Percentiles rank a stretch among this genome's conserved stretches.
Conservation (phyloP, 2,329 filamentous ascomycete genomes). For the Geosmithia putterillii region DNA sequence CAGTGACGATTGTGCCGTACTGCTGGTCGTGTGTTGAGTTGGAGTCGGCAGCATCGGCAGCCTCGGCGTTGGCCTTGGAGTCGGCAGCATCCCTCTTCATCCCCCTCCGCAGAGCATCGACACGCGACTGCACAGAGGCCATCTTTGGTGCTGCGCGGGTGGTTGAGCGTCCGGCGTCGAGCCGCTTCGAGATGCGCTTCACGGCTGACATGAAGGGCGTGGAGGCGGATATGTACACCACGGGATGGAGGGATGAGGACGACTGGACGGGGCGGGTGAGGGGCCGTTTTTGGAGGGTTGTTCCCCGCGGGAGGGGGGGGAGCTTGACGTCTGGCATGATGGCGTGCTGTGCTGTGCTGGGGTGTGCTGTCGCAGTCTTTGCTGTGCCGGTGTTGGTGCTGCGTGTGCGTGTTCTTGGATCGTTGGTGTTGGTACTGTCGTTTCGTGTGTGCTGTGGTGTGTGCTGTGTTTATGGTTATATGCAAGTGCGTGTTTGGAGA, state of each 20-base stretch:
- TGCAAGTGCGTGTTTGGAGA: too few species aligned
- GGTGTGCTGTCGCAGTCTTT: too few species aligned
- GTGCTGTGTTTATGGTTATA: too few species aligned
- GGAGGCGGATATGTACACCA: slow-evolving; percentile 52
- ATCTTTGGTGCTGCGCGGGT: slow-evolving; percentile 31
- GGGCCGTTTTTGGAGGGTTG: slow-evolving; percentile 36
- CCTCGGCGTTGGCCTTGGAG: too few species aligned
- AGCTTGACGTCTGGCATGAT: slow-evolving; percentile 12
- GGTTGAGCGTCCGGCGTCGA: slow-evolving; percentile 35
- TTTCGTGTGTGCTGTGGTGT: too few species aligned
- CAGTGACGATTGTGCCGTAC: slow-evolving; percentile 27
- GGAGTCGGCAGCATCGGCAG: slow-evolving; percentile 6
- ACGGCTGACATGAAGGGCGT: slow-evolving; percentile 59
- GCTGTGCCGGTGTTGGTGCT: too few species aligned
- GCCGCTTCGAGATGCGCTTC: slow-evolving; percentile 50
- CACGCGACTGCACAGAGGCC: slow-evolving; percentile 30
- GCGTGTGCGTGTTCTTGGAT: too few species aligned
- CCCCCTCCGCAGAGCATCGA: slow-evolving; percentile 26
- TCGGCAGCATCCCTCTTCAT: slow-evolving; percentile 1
- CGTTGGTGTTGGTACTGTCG: too few species aligned
- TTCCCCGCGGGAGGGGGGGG: slow-evolving; percentile 18
- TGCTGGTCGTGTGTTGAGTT: slow-evolving; percentile 8
- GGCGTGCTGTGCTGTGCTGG: slow-evolving; percentile 8
- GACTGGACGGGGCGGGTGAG: slow-evolving; percentile 26
- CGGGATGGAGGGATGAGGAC: slow-evolving; percentile 26